phyloP scores from a whole-genome alignment of 495 filamentous ascomycete species.

The Aspergillus nidulans region DNA sequence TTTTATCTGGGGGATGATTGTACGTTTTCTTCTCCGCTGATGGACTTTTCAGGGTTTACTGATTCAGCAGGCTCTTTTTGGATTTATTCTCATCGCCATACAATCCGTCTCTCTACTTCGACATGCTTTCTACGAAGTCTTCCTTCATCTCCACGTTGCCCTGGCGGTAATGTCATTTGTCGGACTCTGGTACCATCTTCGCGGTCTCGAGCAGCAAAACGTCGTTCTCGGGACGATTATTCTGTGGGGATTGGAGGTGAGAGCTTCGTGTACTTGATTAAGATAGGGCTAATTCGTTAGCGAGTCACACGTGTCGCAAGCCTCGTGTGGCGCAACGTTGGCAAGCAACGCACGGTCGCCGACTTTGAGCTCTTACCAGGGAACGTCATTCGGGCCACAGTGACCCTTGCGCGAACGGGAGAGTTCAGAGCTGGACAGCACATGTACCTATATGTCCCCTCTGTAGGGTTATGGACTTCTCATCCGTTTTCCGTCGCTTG shows the following conservation, averaged over 20 bases:
- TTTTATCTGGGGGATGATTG: slow-evolving; percentile 34
- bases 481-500: slow-evolving; percentile 59
- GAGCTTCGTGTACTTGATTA: slow-evolving; percentile 33
- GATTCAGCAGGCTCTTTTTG: slow-evolving; percentile 30
- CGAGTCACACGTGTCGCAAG: slow-evolving; percentile 49
- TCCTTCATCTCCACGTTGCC: slow-evolving; percentile 52
- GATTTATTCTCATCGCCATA: slow-evolving; percentile 45
- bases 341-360: slow-evolving; percentile 38
- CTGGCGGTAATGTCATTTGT: slow-evolving; percentile 45
- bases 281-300: slow-evolving; percentile 42
- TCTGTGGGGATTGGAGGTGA: slow-evolving; percentile 39
- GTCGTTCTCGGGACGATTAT: slow-evolving; percentile 36
- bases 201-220: slow-evolving; percentile 37
- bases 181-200: slow-evolving; percentile 52
- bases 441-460: slow-evolving; percentile 54
- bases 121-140: slow-evolving; percentile 57
- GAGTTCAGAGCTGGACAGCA: slow-evolving; percentile 48
- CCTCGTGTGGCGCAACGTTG: slow-evolving; percentile 58
- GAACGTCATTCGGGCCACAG: slow-evolving; percentile 45
- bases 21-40: slow-evolving; percentile 15
- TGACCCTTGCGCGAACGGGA: slow-evolving; percentile 47
- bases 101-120: slow-evolving; percentile 50
- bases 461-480: slow-evolving; percentile 46
- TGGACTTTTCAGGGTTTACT: background rate
- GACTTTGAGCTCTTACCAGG: slow-evolving; percentile 50